Percentiles rank a stretch among this genome's conserved stretches.
Conservation (phyloP, 2,329 filamentous ascomycete genomes). For the Capronia americana region DNA sequence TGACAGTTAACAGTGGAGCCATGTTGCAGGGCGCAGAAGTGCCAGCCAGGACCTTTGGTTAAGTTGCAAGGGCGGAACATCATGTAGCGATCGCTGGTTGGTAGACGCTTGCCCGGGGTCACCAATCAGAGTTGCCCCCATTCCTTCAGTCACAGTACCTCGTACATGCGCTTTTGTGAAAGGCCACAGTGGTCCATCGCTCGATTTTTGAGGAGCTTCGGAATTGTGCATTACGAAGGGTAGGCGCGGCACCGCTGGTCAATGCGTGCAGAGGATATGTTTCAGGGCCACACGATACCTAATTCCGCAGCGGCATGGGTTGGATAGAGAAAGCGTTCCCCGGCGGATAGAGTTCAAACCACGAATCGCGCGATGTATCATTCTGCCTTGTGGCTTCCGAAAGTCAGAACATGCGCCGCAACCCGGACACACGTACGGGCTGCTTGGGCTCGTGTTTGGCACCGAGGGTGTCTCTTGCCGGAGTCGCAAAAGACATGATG, state of each 20-base stretch:
- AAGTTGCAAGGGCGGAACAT: not conserved
- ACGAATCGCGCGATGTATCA: not conserved
- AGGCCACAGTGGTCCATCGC: not conserved
- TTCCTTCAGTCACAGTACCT: not conserved
- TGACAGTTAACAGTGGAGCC: not conserved
- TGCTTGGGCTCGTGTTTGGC: not conserved
- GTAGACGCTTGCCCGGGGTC: not conserved
- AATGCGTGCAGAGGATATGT: not conserved
- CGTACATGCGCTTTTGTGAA: not conserved
- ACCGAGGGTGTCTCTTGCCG: not conserved
- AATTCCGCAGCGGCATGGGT: not conserved
- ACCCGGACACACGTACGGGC: not conserved
- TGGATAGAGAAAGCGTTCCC: not conserved
- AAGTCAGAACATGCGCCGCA: not conserved
- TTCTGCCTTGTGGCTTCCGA: not conserved
- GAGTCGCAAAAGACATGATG: not conserved
- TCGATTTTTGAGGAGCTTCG: not conserved
- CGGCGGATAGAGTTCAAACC: not conserved
- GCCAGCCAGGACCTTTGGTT: constrained; percentile 3
- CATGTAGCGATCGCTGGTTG: not conserved
- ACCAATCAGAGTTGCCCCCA: not conserved
- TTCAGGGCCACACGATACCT: not conserved
- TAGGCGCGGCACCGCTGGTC: not conserved
- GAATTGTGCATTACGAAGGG: not conserved
- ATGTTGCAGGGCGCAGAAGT: constrained; percentile 5